These are phyloP conservation scores for Wolfiporia cocos DNA, from an alignment of 1,284 basidiomycete species.

Conservation along the genomic window DNA sequence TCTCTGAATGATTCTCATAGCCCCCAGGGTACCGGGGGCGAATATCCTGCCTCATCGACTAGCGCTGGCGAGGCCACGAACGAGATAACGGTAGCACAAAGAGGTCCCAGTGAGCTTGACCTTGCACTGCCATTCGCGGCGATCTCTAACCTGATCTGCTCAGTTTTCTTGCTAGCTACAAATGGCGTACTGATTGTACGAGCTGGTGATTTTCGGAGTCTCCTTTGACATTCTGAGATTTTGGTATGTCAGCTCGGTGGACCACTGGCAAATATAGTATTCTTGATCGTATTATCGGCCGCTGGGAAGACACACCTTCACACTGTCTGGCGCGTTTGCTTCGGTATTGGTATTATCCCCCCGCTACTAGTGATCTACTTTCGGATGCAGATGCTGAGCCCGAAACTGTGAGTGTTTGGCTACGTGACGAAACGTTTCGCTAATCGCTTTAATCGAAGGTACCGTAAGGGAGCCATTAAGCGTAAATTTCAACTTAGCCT, in stretches of 20 bases:
- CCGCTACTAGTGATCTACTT: slow-evolving; percentile 70
- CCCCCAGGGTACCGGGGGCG: slow-evolving; percentile 62
- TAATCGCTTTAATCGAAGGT: slow-evolving; percentile 9
- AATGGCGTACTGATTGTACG: slow-evolving; percentile 57
- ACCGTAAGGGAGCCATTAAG: slow-evolving; percentile 61
- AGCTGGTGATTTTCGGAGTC: too few species aligned
- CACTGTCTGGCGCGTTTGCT: slow-evolving; percentile 74
- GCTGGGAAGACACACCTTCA: slow-evolving; percentile 58
- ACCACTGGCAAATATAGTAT: slow-evolving; percentile 64
- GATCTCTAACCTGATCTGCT: slow-evolving; percentile 4
- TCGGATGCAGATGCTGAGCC: slow-evolving; percentile 67
- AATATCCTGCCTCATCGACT: slow-evolving; percentile 71
- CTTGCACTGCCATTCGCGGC: neutral
- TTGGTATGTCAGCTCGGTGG: slow-evolving; percentile 64
- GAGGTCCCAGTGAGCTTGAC: slow-evolving; percentile 48
- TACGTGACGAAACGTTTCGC: slow-evolving; percentile 1
- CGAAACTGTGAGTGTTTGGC: slow-evolving; percentile 39
- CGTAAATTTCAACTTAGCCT: slow-evolving; percentile 28
- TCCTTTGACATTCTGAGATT: too few species aligned
- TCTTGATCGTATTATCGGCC: slow-evolving; percentile 66
- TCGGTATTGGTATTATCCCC: slow-evolving; percentile 65
- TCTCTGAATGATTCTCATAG: neutral
- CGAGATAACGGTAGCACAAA: slow-evolving; percentile 53
- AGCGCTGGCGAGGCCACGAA: slow-evolving; percentile 70
- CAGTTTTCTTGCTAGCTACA: slow-evolving; percentile 71